A percentile compares a stretch with the other conserved stretches of the same genome.
Conservation (phyloP, 306 rosid genomes). For the Cyclanthera cordifolia region DNA sequence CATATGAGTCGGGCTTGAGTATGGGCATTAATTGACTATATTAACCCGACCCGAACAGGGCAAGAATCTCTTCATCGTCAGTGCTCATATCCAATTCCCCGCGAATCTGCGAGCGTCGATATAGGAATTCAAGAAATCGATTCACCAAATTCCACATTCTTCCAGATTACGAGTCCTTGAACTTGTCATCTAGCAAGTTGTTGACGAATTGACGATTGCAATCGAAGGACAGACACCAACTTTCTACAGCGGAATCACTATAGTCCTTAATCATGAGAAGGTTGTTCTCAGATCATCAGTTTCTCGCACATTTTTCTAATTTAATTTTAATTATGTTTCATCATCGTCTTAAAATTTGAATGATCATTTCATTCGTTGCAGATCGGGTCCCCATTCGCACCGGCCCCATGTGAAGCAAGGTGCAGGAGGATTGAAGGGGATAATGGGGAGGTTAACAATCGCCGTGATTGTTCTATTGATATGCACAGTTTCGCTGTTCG, state of each 20-base stretch:
- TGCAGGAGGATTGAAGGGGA: slow-evolving; percentile 46
- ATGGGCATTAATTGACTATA: not conserved
- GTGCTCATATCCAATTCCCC: not conserved
- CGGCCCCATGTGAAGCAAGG: slow-evolving; percentile 41
- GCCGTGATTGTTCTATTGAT: slow-evolving; percentile 58
- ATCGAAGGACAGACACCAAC: not conserved
- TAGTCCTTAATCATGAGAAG: slow-evolving; percentile 13
- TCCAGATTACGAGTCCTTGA: not conserved
- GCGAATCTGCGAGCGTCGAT: not conserved
- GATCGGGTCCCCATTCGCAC: slow-evolving; percentile 47
- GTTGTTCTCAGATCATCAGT: not conserved
- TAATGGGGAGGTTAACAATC: slow-evolving; percentile 47
- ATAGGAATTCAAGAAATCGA: not conserved
- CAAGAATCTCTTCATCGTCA: not conserved
- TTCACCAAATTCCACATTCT: not conserved
- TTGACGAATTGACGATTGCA: not conserved
- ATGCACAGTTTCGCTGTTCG: slow-evolving; percentile 57
- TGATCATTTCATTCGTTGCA: slow-evolving; percentile 17
- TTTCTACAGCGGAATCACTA: not conserved
- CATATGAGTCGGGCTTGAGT: not conserved
- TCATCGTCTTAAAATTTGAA: not conserved
- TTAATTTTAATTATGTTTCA: not conserved
- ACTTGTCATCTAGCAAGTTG: not conserved
- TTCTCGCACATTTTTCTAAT: not conserved
- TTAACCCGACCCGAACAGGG: not conserved